phyloP scores from a whole-genome alignment of 495 filamentous ascomycete species.

The Xylaria curta region DNA sequence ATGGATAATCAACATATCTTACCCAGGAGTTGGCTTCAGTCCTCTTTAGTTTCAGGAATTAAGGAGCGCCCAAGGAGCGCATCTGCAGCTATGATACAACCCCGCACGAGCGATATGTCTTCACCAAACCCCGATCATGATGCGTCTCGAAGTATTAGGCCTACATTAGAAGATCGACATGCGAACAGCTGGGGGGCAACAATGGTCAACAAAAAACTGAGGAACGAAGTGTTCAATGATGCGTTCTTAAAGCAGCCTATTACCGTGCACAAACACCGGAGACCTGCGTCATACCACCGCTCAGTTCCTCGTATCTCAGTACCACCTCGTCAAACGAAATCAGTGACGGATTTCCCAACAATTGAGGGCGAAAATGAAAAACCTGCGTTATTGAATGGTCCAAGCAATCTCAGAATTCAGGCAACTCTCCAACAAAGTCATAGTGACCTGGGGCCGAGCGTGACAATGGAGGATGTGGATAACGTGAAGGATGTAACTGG shows the following conservation, averaged over 20 bases:
- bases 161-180: conserved; percentile 54
- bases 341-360: neutral
- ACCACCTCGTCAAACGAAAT: conserved; percentile 33
- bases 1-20: conserved; percentile 97
- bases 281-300: conserved; percentile 64
- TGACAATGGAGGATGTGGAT: conserved; percentile 10
- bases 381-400: conserved; percentile 15
- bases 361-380: conserved; percentile 20
- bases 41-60: conserved; percentile 35
- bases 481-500: conserved; percentile 56
- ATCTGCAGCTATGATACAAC: conserved; percentile 40
- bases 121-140: neutral
- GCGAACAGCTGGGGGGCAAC: conserved; percentile 94
- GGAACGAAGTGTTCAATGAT: conserved; percentile 92
- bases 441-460: conserved; percentile 40
- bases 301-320: conserved; percentile 55
- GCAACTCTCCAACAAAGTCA: conserved; percentile 37
- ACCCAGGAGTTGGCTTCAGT: conserved; percentile 74
- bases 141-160: conserved; percentile 37
- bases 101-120: conserved; percentile 25
- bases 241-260: conserved; percentile 88
- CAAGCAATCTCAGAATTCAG: conserved; percentile 20
- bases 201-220: conserved; percentile 83
- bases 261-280: conserved; percentile 60
- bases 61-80: conserved; percentile 44